Percentiles rank a stretch among this genome's conserved stretches.
phyloP scores from a whole-genome alignment of 2,329 filamentous ascomycete species.

The Penicillium sp. region DNA sequence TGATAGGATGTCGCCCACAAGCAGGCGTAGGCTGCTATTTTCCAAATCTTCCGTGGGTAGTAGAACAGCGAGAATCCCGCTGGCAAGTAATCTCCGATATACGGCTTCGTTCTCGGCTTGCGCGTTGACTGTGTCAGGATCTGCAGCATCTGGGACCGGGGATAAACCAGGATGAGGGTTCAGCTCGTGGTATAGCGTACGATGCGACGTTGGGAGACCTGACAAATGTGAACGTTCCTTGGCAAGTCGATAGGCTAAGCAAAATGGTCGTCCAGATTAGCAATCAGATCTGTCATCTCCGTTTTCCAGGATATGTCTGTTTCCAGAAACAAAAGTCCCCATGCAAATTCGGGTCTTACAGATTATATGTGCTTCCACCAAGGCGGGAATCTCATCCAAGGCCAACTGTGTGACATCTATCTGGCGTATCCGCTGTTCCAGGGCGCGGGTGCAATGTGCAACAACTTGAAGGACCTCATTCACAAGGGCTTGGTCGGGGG shows the following conservation, averaged over 20 bases:
- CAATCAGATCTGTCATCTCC: not conserved
- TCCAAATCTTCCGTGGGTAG: slow-evolving; percentile 90
- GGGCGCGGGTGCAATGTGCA: slow-evolving; percentile 82
- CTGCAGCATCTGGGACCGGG: slow-evolving; percentile 66
- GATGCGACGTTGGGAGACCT: slow-evolving; percentile 63
- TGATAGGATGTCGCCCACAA: slow-evolving; percentile 85
- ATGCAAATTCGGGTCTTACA: slow-evolving; percentile 55
- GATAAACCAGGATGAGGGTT: slow-evolving; percentile 78
- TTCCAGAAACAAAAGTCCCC: not conserved
- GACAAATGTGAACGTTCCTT: slow-evolving; percentile 59
- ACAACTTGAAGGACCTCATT: slow-evolving; percentile 87
- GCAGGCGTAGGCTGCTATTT: slow-evolving; percentile 78
- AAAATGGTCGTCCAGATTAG: slow-evolving; percentile 22
- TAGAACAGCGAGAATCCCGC: slow-evolving; percentile 77
- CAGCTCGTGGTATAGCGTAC: slow-evolving; percentile 78
- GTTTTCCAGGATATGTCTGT: not conserved
- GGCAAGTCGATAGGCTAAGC: slow-evolving; percentile 71
- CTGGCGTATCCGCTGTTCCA: slow-evolving; percentile 82
- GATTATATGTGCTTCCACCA: slow-evolving; percentile 77
- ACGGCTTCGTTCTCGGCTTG: slow-evolving; percentile 76
- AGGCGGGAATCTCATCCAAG: slow-evolving; percentile 81
- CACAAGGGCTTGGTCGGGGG: slow-evolving; percentile 83
- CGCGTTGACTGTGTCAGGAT: slow-evolving; percentile 54
- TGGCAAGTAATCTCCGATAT: slow-evolving; percentile 86
- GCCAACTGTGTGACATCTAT: slow-evolving; percentile 81